phyloP scores from a whole-genome alignment of 225 moss, liverwort and hornwort genomes.

The Marchantia paleacea region DNA sequence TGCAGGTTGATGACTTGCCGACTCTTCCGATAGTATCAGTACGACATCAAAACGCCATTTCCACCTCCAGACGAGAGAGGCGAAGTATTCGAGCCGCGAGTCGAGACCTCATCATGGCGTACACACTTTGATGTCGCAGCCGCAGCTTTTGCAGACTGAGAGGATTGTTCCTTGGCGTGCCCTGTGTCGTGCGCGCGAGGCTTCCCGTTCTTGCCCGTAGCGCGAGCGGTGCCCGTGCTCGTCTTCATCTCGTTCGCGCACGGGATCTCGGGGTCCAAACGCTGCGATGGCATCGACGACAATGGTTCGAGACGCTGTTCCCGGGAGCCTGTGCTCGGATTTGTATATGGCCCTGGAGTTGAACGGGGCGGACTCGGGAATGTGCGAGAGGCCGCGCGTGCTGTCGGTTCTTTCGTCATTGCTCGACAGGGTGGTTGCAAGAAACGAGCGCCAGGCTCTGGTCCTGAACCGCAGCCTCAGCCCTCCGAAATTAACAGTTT shows the following conservation, averaged over 20 bases:
- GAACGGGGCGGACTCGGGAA: slow-evolving; percentile 37
- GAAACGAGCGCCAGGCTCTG: slow-evolving; percentile 48
- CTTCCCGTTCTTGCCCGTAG: neutral
- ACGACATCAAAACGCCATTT: neutral
- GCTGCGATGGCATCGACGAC: neutral
- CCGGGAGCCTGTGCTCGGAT: slow-evolving; percentile 35
- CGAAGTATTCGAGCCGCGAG: neutral
- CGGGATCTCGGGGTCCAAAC: neutral
- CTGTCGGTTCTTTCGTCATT: slow-evolving; percentile 47
- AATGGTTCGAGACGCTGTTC: slow-evolving; percentile 9
- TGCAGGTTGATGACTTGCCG: slow-evolving; percentile 1
- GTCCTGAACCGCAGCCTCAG: slow-evolving; percentile 37
- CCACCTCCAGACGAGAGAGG: neutral
- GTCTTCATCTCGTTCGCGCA: neutral
- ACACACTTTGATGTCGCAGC: slow-evolving; percentile 1
- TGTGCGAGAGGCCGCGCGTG: slow-evolving; percentile 50
- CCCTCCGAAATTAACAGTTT: slow-evolving; percentile 53
- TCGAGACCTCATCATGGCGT: neutral
- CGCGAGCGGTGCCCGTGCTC: neutral
- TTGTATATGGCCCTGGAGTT: slow-evolving; percentile 48
- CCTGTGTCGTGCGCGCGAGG: neutral
- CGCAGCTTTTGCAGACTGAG: neutral
- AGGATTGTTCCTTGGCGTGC: neutral
- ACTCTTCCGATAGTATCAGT: neutral
- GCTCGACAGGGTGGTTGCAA: slow-evolving; percentile 47